Percentiles rank a stretch among this genome's conserved stretches.
phyloP scores from a whole-genome alignment of 768 basidiomycete genomes.

The Tephrocybe sp. region DNA sequence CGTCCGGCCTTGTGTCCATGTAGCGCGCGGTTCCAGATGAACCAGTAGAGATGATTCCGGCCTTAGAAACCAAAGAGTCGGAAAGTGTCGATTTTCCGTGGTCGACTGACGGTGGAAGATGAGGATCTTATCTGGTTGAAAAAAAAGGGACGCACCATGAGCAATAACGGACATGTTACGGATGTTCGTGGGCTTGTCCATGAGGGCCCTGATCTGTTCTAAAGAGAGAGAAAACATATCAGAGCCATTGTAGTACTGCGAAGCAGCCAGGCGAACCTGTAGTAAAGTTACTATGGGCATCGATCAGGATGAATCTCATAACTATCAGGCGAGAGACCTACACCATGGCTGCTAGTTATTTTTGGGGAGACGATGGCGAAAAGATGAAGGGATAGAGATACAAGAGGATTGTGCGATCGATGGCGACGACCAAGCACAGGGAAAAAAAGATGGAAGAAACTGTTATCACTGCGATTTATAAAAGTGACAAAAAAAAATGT shows the following conservation, averaged over 20 bases:
- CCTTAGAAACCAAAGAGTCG: slow-evolving; percentile 97
- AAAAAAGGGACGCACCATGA: slow-evolving; percentile 54
- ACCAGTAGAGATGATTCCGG: slow-evolving; percentile 92
- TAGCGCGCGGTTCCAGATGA: slow-evolving; percentile 95
- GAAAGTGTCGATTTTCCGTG: slow-evolving; percentile 99
- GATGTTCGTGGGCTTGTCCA: slow-evolving; percentile 89
- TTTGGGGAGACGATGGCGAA: neutral
- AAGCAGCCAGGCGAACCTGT: slow-evolving; percentile 45
- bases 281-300: slow-evolving; percentile 74
- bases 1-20: slow-evolving; percentile 94
- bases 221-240: slow-evolving; percentile 8
- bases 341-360: slow-evolving; percentile 60
- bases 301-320: slow-evolving; percentile 26
- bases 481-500: slow-evolving; percentile 5
- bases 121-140: slow-evolving; percentile 2
- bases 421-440: slow-evolving; percentile 9
- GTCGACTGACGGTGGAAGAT: slow-evolving; percentile 67
- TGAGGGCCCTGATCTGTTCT: slow-evolving; percentile 86
- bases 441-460: slow-evolving; percentile 4
- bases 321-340: slow-evolving; percentile 42
- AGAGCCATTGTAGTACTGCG: neutral
- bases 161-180: slow-evolving; percentile 94
- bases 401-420: slow-evolving; percentile 9
- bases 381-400: neutral
- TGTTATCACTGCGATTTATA: slow-evolving; percentile 16